phyloP scores from a whole-genome alignment of 129 eudicot genomes.

The Centaurea solstitialis region DNA sequence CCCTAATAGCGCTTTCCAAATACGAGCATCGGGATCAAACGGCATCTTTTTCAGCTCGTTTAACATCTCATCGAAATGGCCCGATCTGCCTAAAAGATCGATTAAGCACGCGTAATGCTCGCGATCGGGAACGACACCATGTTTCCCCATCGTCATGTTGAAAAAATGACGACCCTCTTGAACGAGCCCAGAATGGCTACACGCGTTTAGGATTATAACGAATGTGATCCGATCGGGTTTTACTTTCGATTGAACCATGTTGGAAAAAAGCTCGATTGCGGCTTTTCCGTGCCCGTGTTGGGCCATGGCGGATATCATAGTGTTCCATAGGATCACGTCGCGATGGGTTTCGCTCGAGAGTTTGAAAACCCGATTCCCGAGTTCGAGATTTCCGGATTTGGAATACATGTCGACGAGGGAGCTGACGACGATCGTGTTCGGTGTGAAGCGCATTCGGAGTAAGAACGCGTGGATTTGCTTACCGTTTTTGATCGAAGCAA shows the following conservation, averaged over 20 bases:
- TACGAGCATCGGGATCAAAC: slow-evolving; percentile 45
- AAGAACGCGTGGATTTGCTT: slow-evolving; percentile 71
- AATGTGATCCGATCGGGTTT: slow-evolving; percentile 64
- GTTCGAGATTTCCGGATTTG: slow-evolving; percentile 59
- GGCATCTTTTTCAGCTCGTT: slow-evolving; percentile 52
- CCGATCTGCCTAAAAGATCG: slow-evolving; percentile 79
- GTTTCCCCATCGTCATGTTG: slow-evolving; percentile 37
- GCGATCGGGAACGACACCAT: slow-evolving; percentile 48
- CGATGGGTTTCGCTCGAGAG: slow-evolving; percentile 36
- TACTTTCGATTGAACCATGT: slow-evolving; percentile 54
- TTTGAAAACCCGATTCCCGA: slow-evolving; percentile 44
- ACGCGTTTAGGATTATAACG: slow-evolving; percentile 62
- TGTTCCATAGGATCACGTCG: slow-evolving; percentile 65
- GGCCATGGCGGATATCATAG: slow-evolving; percentile 73
- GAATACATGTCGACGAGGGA: slow-evolving; percentile 86
- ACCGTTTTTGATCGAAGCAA: slow-evolving; percentile 52
- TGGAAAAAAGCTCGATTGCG: slow-evolving; percentile 43
- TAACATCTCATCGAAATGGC: slow-evolving; percentile 57
- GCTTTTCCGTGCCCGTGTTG: slow-evolving; percentile 73
- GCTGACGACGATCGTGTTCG: slow-evolving; percentile 65
- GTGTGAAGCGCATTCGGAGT: slow-evolving; percentile 42
- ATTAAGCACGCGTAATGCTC: slow-evolving; percentile 87
- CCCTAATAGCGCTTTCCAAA: slow-evolving; percentile 73
- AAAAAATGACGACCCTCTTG: slow-evolving; percentile 52
- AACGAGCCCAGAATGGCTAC: slow-evolving; percentile 77